Percentiles rank a stretch among this genome's conserved stretches.
Conservation (phyloP, 1,284 basidiomycete genomes). For the Boletellus deceptivus region DNA sequence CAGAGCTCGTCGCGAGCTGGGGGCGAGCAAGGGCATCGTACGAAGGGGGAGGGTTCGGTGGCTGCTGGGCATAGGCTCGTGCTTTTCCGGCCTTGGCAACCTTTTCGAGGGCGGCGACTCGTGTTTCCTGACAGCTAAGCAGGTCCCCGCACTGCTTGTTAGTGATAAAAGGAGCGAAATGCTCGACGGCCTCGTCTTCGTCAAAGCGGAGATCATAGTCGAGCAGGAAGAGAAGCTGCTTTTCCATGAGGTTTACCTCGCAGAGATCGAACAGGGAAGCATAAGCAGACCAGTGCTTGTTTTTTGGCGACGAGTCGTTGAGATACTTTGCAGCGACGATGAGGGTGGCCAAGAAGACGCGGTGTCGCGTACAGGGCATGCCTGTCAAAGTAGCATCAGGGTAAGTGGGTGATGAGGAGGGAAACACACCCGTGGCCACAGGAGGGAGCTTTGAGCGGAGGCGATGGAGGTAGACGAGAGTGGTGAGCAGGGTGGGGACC, state of each 20-base stretch:
- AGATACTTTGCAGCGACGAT: constrained; percentile 98
- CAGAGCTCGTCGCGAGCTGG: constrained; percentile 23
- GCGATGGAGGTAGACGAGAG: constrained; percentile 91
- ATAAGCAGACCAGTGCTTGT: constrained; percentile 89
- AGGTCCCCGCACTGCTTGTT: constrained; percentile 17
- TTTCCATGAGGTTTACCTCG: constrained; percentile 97
- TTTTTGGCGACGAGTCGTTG: constrained; percentile 95
- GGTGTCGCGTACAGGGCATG: constrained; percentile 89
- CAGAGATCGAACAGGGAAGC: constrained; percentile 70
- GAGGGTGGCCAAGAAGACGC: constrained; percentile 92
- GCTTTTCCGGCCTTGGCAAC: constrained; percentile 56
- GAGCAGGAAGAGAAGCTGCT: constrained; percentile 85
- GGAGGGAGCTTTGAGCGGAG: constrained; percentile 79
- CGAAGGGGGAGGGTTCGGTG: constrained; percentile 43
- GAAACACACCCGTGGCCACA: constrained; percentile 74
- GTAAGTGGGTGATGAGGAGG: not conserved
- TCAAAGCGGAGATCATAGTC: constrained; percentile 88
- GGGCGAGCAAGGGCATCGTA: constrained; percentile 33
- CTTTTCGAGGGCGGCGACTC: constrained; percentile 55
- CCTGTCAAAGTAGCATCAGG: constrained; percentile 44
- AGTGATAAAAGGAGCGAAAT: constrained; percentile 63
- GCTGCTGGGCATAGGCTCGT: constrained; percentile 49
- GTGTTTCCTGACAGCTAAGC: constrained; percentile 40
- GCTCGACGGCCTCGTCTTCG: constrained; percentile 68
- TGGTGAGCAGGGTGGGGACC: constrained; percentile 88